These are phyloP conservation scores for Adansonia grandidieri DNA, from an alignment of 441 rosid genomes.

Conservation along the genomic window DNA sequence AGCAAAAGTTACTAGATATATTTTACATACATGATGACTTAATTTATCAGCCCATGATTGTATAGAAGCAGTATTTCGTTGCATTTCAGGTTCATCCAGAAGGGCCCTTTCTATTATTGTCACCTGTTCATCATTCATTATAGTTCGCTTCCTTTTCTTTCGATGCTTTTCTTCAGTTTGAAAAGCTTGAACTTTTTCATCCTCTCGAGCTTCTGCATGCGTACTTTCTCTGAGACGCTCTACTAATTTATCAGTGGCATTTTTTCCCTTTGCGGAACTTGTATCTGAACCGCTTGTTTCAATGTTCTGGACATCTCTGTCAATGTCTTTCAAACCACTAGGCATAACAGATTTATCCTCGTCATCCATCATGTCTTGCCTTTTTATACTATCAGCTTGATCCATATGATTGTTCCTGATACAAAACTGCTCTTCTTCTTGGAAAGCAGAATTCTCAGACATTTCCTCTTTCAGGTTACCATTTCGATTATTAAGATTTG, in stretches of 20 bases:
- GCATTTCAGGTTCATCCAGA: constrained; percentile 94
- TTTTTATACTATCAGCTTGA: constrained; percentile 43
- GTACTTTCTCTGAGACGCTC: constrained; percentile 53
- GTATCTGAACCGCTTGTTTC: constrained; percentile 95
- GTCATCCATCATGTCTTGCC: constrained; percentile 44
- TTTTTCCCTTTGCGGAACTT: constrained; percentile 76
- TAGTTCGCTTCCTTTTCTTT: constrained; percentile 88
- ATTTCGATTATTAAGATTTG: constrained; percentile 47
- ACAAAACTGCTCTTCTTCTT: constrained; percentile 49
- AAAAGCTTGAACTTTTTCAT: constrained; percentile 58
- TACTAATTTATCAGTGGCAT: constrained; percentile 49
- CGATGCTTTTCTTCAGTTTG: constrained; percentile 73
- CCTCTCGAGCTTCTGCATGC: constrained; percentile 51
- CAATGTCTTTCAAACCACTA: constrained; percentile 55
- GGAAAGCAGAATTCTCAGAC: constrained; percentile 63
- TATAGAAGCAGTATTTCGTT: constrained; percentile 68
- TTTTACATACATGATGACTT: constrained; percentile 64
- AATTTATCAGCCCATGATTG: constrained; percentile 76
- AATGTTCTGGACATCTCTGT: constrained; percentile 64
- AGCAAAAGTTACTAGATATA: constrained; percentile 16
- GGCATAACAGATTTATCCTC: constrained; percentile 48
- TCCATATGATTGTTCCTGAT: constrained; percentile 43
- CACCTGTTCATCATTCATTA: constrained; percentile 92
- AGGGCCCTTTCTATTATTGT: constrained; percentile 83
- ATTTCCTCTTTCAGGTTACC: constrained; percentile 57